Base-by-base conservation (phyloP, 2,329 filamentous ascomycete genomes). In the Ophidiomyces ophidiicola region DNA sequence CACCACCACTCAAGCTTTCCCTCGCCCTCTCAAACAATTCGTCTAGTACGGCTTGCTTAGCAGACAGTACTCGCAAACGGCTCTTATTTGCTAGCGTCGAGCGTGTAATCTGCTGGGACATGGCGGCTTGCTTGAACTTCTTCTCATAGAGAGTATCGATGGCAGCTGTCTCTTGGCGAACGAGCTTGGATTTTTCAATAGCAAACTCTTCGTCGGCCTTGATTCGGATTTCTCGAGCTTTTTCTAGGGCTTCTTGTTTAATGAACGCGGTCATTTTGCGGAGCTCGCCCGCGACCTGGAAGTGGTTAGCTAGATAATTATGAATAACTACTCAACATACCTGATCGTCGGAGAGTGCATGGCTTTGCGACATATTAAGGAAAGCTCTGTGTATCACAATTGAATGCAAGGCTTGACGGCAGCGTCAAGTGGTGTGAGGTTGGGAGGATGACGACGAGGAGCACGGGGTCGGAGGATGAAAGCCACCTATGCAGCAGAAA, bases 211-310 rank as follows among this genome's bases (percentile, higher is more conserved):
- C 86, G 70, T 96, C 87, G 63, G 90, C 90, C 69, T 96, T 96
- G 69, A 96, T 81, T 59, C 90, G 78, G 65, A 98, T 96, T 67
- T 98, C 90, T 60, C 82, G 82, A 55, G 86, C 86, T 68, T 98
- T 98, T 63, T 98, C 90, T 57, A 82, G 76, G 44, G 90, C 90
- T 70, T 98, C 90, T 69, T 96, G 90, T 65, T 86, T 84, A 78
- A 98, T 98, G 76, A 98, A 98, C 60, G 87, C 88, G 44, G 90
- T 96, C 90, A 98, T 98, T 77, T 98, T 98, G 74, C 84, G 87
- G 67, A 98, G 83, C 78, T 98, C 90, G 68, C 84, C 80, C 68
- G 83, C 80, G 74, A 98, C 90, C 86, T 96, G 21, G 31, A 42
- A 47, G 45, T 42, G 18, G 4, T 28, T 2, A 21, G 5, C 7